Evolutionary conservation across 1,284 basidiomycete species (phyloP), one percentile per base, ranked within the genome.

Genomic region (Calocybe gambosa): DNA sequence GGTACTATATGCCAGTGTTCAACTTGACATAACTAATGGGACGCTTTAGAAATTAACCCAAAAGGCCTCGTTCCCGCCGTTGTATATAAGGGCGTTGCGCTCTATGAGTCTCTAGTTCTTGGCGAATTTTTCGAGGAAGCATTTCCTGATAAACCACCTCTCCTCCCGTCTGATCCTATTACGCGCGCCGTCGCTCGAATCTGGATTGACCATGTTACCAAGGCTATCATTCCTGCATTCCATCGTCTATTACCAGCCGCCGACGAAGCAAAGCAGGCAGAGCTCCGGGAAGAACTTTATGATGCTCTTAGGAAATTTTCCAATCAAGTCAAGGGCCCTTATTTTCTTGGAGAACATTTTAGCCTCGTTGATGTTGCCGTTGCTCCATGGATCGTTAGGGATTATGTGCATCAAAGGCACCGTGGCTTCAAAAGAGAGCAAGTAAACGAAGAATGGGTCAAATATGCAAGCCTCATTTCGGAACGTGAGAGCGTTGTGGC

Each of bases 21-120:
- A 36, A 9, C 10, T 36, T 16, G 3, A 4, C 35, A 5, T 36
- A n/a, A 36, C n/a, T 6, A 36, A 36, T 9, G 15, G 10, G 12
- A 15, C n/a, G 20, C 13, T 16, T 23, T 48, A 72, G 79, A 71
- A 16, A 75, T 85, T 51, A 83, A 82, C 52, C 81, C 82, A 0
- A 82, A 80, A 57, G 82, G 83, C 2, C 74, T 85, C 26, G 82
- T 86, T 3, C 83, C 82, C 0, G 76, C 80, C 0, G 59, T 82
- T 35, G 76, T 76, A 47, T 77, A 75, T 60, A 65, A 75, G 42
- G 77, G 76, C 19, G 72, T 69, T 44, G 73, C 78, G 1, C 60
- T 84, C 9, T 78, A 82, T 62, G 81, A 83, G 54, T 80, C 77
- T 2, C 67, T 78, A 43, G 66, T 82, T 43, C 62, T 82, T 34